A percentile compares a stretch with the other conserved stretches of the same genome.
phyloP scores from a whole-genome alignment of 2,329 filamentous ascomycete species.

The Parasarocladium wereldwijsianum region DNA sequence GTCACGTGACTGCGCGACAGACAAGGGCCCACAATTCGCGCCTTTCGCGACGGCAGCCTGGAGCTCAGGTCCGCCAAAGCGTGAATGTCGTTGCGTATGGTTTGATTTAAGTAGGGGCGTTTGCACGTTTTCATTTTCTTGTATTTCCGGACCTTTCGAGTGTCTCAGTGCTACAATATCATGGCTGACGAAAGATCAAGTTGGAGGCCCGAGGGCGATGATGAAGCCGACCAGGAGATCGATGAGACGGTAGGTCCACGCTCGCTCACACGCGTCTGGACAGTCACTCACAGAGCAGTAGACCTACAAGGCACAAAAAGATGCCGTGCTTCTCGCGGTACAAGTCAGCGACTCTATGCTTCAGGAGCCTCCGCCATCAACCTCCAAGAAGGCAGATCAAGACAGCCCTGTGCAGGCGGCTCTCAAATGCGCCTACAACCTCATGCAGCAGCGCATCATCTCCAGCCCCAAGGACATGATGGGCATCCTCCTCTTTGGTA shows the following conservation, averaged over 20 bases:
- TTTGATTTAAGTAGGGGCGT: no score
- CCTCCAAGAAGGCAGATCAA: slow-evolving; percentile 60
- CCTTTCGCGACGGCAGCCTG: no score
- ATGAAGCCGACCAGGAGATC: slow-evolving; percentile 45
- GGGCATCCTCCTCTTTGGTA: slow-evolving; percentile 84
- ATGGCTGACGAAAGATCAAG: slow-evolving; percentile 24
- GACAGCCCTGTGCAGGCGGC: slow-evolving; percentile 73
- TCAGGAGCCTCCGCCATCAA: slow-evolving; percentile 42
- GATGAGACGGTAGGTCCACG: slow-evolving; percentile 42
- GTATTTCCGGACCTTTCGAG: no score
- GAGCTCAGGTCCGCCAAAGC: no score
- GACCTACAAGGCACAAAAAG: slow-evolving; percentile 85
- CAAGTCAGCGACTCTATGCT: slow-evolving; percentile 87
- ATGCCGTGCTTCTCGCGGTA: slow-evolving; percentile 96
- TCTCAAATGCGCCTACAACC: slow-evolving; percentile 80
- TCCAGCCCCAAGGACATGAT: slow-evolving; percentile 96
- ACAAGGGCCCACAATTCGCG: no score
- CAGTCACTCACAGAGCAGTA: slow-evolving; percentile 17
- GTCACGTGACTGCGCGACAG: no score
- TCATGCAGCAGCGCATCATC: slow-evolving; percentile 98
- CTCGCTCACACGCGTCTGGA: slow-evolving; percentile 3
- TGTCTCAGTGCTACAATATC: no score
- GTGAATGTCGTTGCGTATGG: no score
- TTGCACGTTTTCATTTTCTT: no score
- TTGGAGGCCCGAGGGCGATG: slow-evolving; percentile 40